Percentiles rank a stretch among this genome's conserved stretches.
These are phyloP conservation scores for Exophiala sp. DNA, from an alignment of 2,329 filamentous ascomycete species.

Conservation along the genomic window DNA sequence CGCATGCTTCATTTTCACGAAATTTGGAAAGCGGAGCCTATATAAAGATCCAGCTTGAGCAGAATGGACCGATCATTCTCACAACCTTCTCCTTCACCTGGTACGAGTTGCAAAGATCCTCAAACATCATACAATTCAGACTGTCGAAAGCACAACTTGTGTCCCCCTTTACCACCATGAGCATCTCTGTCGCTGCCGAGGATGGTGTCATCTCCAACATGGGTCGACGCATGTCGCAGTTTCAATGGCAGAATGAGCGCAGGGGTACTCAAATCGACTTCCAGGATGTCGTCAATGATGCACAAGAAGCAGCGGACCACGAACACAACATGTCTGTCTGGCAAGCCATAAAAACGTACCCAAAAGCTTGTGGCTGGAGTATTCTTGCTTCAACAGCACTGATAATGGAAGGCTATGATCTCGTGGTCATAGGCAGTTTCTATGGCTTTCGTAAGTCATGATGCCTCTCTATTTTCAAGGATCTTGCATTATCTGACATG, in stretches of 20 bases:
- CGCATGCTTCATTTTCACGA: too few species aligned
- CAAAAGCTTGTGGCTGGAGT: constrained; percentile 80
- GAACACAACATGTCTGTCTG: constrained; percentile 65
- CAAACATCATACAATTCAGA: too few species aligned
- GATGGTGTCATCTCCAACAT: not conserved
- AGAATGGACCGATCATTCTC: too few species aligned
- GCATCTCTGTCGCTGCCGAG: not conserved
- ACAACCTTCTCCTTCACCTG: too few species aligned
- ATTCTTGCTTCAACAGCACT: constrained; percentile 83
- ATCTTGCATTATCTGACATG: not conserved
- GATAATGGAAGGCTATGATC: constrained; percentile 69
- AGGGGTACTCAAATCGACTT: not conserved
- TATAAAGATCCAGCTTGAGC: too few species aligned
- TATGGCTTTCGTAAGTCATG: constrained; percentile 9
- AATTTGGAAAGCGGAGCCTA: too few species aligned
- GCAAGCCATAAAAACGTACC: constrained; percentile 77
- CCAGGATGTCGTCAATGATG: not conserved
- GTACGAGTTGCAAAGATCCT: too few species aligned
- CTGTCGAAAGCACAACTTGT: too few species aligned
- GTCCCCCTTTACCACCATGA: too few species aligned
- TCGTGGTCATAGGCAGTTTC: constrained; percentile 55
- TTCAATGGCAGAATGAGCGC: not conserved
- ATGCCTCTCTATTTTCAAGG: not conserved
- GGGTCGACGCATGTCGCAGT: not conserved
- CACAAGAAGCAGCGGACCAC: constrained; percentile 36